Evolutionary conservation across 345 rosid species (phyloP), one percentile per base, ranked within the genome.

Genomic region (Hypericum perforatum): DNA sequence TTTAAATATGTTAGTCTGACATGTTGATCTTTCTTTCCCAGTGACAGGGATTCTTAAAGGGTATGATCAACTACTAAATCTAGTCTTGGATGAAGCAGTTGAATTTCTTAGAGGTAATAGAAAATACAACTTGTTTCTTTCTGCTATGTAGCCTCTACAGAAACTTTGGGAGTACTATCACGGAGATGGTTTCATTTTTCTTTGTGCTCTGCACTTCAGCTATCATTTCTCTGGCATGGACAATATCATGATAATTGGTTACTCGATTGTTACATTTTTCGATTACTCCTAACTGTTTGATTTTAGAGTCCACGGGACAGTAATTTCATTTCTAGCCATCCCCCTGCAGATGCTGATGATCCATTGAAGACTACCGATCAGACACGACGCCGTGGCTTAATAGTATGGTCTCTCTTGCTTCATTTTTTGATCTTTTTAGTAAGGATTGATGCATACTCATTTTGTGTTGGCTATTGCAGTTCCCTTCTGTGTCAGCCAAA

Each of bases 1-100:
- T 3, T 38, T 51, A 38, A 13, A 16, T 13, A 51, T 10, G 38
- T 15, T 51, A 29, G 22, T n/a, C 41, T 51, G 41, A 51, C 7
- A 22, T 41, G 37, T 43, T 43, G 11, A 46, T 37, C 36, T 38
- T 51, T 38, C 41, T 62, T 38, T 51, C 57, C 68, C 78, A 91
- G 98, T 91, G 44, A 87, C 94, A 3, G 98, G 98, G 56, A 92
- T 89, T 57, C 61, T 92, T 10, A 92, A 92, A 65, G 98, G 98
- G 4, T 92, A 92, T 49, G 98, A 92, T 63, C 98, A 88, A 47
- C 67, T 92, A 54, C 81, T 92, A 8, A 92, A 92, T 62, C 97
- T 92, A 70, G 98, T 92, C 56, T 76, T 92, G 57, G 97, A 88
- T 66, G 97, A 77, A 67, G 85, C 98, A 5, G 73, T 85, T 0